Base-by-base conservation (phyloP, 1,284 basidiomycete species). In the Abortiporus biennis region DNA sequence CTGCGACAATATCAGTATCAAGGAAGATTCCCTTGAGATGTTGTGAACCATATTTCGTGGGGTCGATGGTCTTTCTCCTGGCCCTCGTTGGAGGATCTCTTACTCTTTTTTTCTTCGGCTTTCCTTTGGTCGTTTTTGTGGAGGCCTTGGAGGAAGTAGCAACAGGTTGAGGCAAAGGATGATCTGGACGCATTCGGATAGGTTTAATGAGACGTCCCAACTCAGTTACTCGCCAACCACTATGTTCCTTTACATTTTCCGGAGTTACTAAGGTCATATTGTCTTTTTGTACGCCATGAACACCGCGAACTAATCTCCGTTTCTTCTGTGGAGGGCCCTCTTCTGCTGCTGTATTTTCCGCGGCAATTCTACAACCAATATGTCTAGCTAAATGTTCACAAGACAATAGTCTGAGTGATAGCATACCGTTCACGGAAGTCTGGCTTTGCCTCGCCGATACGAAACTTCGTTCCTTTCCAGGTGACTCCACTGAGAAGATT, bases 391-490 rank as follows among this genome's bases (percentile, higher is more conserved):
- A 16, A 6, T 11, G 13, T 8, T 19, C 17, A 40, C 13, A 49
- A 4, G 20, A 15, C 16, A 19, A 15, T 30, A 13, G 34, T 23
- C 43, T 4, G 50, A n/a, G 11, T n/a, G 37, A 11, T 22, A n/a
- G 21, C 62, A 15, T 34, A 83, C 84, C 78, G 68, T 54, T 80
- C 76, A 4, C 59, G 58, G 54, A 71, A 90, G 58, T 89, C 80
- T 1, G 77, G 79, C 49, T 76, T 84, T 19, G 86, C 87, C 51
- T 88, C 85, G 5, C 85, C 85, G 25, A 90, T 72, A n/a, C 85
- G 72, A 22, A 90, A 62, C 51, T 82, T 86, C n/a, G 85, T 64
- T 13, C 87, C 86, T 61, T 88, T 90, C 83, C 85, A 90, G 1
- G 76, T 85, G 6, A 83, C 77, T 21, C 87, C 86, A 49, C 83